Base-by-base conservation (phyloP, 352 stramenopile genomes). In the Pythium diclinum region DNA sequence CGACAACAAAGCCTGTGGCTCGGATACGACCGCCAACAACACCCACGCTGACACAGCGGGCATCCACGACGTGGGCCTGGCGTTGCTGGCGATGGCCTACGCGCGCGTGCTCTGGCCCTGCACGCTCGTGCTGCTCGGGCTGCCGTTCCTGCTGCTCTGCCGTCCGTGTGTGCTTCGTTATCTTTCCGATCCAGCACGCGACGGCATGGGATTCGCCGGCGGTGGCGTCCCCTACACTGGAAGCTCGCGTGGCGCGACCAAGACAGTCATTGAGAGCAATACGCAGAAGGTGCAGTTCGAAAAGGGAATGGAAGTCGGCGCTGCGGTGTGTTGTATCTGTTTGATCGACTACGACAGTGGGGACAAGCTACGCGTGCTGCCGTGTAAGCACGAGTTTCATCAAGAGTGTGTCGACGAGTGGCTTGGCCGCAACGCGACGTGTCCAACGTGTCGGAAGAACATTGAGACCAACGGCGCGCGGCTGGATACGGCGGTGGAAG, bases 71-170 rank as follows among this genome's bases (percentile, higher is more conserved):
- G 49, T 71, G 2, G 65, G 57, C 0, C 34, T 67, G 1, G 53
- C 47, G 23, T 28, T 71, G 44, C 36, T 71, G 10, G 55, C 61
- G 19, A 38, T 71, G 44, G 65, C 65, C 13, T 71, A 71, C 54
- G 65, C 65, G 14, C 65, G 65, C 16, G 59, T 71, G 21, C 40
- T 71, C n/a, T 71, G 65, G 65, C 65, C 65, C 3, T 71, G 65
- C 30, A 64, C 65, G 25, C 42, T 71, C 30, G 61, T 71, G 28
- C 33, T 71, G 2, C 52, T 71, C 4, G 52, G 61, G 8, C 19
- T 71, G 32, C 65, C 65, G 5, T 44, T 71, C 23, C 21, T 64
- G 23, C 38, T 63, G 30, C 46, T 66, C 2, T 71, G 65, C 36
- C 65, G 65, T 3, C 65, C 65, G 38, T 71, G 65, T 56, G 51